Evolutionary conservation across 371 early-diverging fungal species (phyloP), one percentile per base, ranked within the genome.

Genomic region (Zopfochytrium polystomum): DNA sequence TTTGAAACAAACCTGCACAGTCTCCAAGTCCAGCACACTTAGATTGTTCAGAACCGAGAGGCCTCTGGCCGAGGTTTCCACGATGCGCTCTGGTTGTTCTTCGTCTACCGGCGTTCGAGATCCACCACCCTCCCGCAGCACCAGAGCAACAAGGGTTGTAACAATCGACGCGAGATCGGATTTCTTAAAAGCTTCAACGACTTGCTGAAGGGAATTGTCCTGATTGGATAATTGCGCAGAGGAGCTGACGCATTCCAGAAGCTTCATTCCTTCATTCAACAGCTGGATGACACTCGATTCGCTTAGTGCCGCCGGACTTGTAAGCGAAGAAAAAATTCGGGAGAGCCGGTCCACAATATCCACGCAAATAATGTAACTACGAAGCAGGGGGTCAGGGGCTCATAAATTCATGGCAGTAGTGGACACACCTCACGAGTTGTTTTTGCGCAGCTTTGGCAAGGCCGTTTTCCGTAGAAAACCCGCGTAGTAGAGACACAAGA

Each of bases 121-220:
- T 3, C 26, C 44, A 7, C 29, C n/a, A 6, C 56, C 56, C n/a
- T 50, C 47, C 5, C 50, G 52, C 9, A 63, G 25, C 18, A 63
- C 59, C 29, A 67, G 35, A 22, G 62, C 58, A 3, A 57, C 62
- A 4, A 67, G 53, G 58, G 62, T 56, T 0, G 58, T 62, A 26
- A 67, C 30, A 5, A 67, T 43, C 22, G 53, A 29, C 11, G 50
- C 57, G n/a, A 62, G 11, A 35, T 62, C 67, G 20, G 49, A 26
- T n/a, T 31, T 53, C 27, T 38, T 31, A 49, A 67, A 42, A 3
- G 53, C 18, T 3, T 52, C 58, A 6, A 29, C 5, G 13, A 57
- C 42, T n/a, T n/a, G n/a, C n/a, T n/a, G n/a, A n/a, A n/a, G n/a
- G n/a, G n/a, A n/a, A n/a, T n/a, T n/a, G n/a, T n/a, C n/a, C n/a